Evolutionary conservation across 257 asterid genomes (phyloP), one percentile per base, ranked within the genome.

Genomic region (Fraxinus pennsylvanica): DNA sequence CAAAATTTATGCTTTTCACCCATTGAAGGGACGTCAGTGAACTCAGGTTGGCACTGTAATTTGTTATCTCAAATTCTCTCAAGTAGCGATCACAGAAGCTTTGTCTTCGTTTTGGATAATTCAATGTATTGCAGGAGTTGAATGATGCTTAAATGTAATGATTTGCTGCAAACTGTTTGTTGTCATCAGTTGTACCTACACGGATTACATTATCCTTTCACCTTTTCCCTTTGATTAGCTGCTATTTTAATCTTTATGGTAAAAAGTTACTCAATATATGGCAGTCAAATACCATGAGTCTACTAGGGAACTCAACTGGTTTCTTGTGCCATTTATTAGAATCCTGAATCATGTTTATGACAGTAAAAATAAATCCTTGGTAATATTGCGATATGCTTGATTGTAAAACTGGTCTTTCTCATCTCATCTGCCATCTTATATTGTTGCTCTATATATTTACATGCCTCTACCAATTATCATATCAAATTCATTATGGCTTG

Each of bases 21-120:
- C 3, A 66, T 45, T 79, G 54, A 79, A 38, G 82, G 81, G 66
- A 80, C 79, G 66, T 73, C 89, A 71, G 79, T 59, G 21, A 71
- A 76, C 74, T 71, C 87, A 83, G 94, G 93, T 91, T 79, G 25
- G 72, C 68, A 41, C 73, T 75, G 85, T 79, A 76, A 72, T 81
- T 84, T 66, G 72, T 25, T 76, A 65, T 79, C 73, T 67, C 66
- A 36, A 74, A 70, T 67, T 74, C 83, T 73, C 70, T 38, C 21
- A 33, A 38, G 36, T 35, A 41, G 74, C 36, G 25, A 50, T 78
- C 19, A 15, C 35, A 33, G 45, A 73, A 38, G 32, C 45, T 68
- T 27, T 25, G 32, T 71, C 59, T 22, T 74, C 78, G 52, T 79
- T 81, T 76, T 70, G 74, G 67, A 81, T 47, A 41, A n/a, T 65